These are phyloP conservation scores for Aspergillus fumigatus DNA, from an alignment of 2,329 filamentous ascomycete genomes.

Conservation along the genomic window DNA sequence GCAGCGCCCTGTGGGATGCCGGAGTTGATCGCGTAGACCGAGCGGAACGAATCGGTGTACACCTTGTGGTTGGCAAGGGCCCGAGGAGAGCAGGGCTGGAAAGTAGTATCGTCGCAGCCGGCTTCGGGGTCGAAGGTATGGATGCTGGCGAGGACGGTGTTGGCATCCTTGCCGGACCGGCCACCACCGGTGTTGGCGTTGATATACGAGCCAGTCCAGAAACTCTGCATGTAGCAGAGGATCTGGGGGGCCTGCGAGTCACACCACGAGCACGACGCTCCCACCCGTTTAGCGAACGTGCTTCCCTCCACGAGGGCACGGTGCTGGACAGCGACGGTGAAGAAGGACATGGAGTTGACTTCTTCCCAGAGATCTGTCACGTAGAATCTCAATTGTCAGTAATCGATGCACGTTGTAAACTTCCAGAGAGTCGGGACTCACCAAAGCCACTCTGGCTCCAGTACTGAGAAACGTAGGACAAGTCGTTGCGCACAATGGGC, in stretches of 20 bases:
- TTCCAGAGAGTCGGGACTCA: conserved; percentile 1
- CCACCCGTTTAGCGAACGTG: conserved; percentile 60
- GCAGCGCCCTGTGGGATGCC: conserved; percentile 23
- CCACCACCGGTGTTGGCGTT: conserved; percentile 62
- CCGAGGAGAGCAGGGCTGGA: conserved; percentile 68
- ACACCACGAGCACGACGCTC: conserved; percentile 57
- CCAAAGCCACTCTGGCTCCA: conserved; percentile 59
- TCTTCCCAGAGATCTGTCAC: conserved; percentile 73
- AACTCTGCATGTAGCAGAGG: conserved; percentile 68
- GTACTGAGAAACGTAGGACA: conserved; percentile 58
- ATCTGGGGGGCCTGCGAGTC: conserved; percentile 63
- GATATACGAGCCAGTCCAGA: conserved; percentile 64
- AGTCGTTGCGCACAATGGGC: conserved; percentile 72
- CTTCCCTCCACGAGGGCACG: conserved; percentile 58
- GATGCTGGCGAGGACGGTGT: conserved; percentile 56
- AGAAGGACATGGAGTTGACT: conserved; percentile 71
- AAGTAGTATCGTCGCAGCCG: conserved; percentile 48
- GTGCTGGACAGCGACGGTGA: conserved; percentile 67
- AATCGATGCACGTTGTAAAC: background rate
- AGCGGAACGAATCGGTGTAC: conserved; percentile 70
- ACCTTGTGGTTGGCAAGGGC: conserved; percentile 73
- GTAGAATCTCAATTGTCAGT: background rate
- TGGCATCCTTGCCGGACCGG: conserved; percentile 66
- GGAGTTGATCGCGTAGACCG: conserved; percentile 56
- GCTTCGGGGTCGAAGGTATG: conserved; percentile 36